Percentiles rank a stretch among this genome's conserved stretches.
phyloP scores from a whole-genome alignment of 768 basidiomycete genomes.

The Calocybe cyanea region DNA sequence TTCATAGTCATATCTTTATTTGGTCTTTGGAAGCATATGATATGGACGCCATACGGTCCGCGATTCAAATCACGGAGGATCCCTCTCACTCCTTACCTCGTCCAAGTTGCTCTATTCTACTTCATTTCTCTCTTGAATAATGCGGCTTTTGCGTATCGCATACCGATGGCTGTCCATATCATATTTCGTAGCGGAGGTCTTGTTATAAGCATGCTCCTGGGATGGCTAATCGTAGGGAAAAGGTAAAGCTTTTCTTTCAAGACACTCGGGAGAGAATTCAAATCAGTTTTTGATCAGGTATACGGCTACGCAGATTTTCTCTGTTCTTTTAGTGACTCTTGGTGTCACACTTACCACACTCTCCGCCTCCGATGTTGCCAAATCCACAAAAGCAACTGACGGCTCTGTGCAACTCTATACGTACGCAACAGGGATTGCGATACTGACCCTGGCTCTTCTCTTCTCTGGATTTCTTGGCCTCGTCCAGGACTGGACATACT shows the following conservation, averaged over 20 bases:
- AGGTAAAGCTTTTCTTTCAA: constrained; percentile 41
- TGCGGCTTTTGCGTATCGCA: constrained; percentile 79
- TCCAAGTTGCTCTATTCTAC: constrained; percentile 83
- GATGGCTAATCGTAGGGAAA: constrained; percentile 63
- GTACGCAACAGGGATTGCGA: constrained; percentile 68
- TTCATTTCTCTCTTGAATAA: constrained; percentile 82
- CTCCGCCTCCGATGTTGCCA: constrained; percentile 53
- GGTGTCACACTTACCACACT: constrained; percentile 82
- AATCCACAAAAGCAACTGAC: constrained; percentile 10
- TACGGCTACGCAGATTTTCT: constrained; percentile 55
- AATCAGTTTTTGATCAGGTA: no score
- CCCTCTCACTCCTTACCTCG: constrained; percentile 67
- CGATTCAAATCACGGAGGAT: constrained; percentile 60
- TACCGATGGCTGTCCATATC: constrained; percentile 93
- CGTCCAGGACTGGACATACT: constrained; percentile 78
- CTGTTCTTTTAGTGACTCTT: constrained; percentile 76
- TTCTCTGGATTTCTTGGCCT: constrained; percentile 81
- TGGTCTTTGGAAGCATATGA: constrained; percentile 63
- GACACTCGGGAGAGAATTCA: no score
- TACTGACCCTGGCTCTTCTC: constrained; percentile 74
- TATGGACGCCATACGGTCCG: constrained; percentile 48
- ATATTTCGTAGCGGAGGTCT: constrained; percentile 90
- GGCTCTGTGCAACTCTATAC: constrained; percentile 24
- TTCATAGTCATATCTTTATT: constrained; percentile 74
- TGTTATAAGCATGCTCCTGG: constrained; percentile 78